Evolutionary conservation across 139 green algal genomes (phyloP), one percentile per base, ranked within the genome.

Genomic region (Chlamydomonas asymmetrica): DNA sequence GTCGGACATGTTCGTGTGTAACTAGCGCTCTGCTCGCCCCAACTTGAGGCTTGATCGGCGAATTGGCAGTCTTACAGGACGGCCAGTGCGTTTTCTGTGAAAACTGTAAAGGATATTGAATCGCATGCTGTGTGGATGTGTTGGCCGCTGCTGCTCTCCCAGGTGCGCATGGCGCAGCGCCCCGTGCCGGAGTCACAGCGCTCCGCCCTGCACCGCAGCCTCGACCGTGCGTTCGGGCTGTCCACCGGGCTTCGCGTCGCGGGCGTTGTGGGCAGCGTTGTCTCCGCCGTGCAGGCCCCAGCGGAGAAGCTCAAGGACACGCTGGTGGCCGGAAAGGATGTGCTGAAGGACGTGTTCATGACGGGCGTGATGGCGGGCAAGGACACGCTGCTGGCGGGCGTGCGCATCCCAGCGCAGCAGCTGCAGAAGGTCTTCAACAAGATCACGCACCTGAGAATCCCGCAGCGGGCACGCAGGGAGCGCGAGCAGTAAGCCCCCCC

Each of bases 271-370:
- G 74, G 74, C n/a, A 68, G 43, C 3, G 35, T 80, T 31, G 74
- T 80, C 31, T 61, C 54, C 1, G 74, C 74, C 5, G 67, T 80
- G 34, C 74, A 80, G 75, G 60, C 76, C 1, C 76, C 76, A 0
- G 76, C 76, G n/a, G 76, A 82, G 68, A 35, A 66, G 37, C 63
- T 82, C 1, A 72, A 57, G 8, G 76, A 76, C 27, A 65, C 39
- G n/a, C 67, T 82, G 45, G 65, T 74, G 29, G 76, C 67, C 40
- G 76, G 72, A 3, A 48, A 77, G 29, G 64, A 54, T 27, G 63
- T 56, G 45, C 66, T 71, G 31, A 68, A 68, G 35, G 75, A 81
- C 48, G 31, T 39, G 60, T 35, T 73, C 23, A 5, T 71, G 57
- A 66, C 65, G 8, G 75, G 57, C 41, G 29, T 76, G 34, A 27